These are phyloP conservation scores for Gossypium lobatum DNA, from an alignment of 441 rosid genomes.

Conservation along the genomic window DNA sequence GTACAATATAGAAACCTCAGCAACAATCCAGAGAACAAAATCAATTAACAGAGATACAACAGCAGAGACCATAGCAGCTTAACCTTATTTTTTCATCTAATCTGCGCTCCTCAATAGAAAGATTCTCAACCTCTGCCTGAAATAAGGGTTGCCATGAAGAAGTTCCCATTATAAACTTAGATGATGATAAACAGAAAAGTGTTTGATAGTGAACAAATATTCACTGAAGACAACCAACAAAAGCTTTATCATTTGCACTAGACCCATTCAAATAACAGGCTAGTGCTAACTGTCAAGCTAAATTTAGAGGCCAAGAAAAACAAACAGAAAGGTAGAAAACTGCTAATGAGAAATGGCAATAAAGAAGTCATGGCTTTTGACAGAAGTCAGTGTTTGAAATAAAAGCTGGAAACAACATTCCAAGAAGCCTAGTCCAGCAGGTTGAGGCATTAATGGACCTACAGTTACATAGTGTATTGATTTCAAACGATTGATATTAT, in stretches of 20 bases:
- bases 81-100: conserved; percentile 85
- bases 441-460: background rate
- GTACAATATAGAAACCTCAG: conserved; percentile 33
- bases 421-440: background rate
- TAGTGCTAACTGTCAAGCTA: background rate
- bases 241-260: background rate
- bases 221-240: background rate
- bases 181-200: background rate
- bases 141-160: background rate
- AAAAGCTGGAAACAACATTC: background rate
- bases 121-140: conserved; percentile 83
- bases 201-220: background rate
- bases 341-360: background rate
- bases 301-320: conserved; percentile 4
- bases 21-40: conserved; percentile 8
- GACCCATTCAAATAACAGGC: background rate
- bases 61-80: conserved; percentile 11
- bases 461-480: background rate
- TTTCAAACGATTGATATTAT: background rate
- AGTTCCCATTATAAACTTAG: conserved; percentile 16
- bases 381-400: background rate
- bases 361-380: background rate
- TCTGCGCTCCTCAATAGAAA: conserved; percentile 55
- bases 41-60: conserved; percentile 14
- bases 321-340: background rate